Evolutionary conservation across 352 stramenopile species (phyloP), one percentile per base, ranked within the genome.

Genomic region (Hyaloperonospora arabidopsidis): DNA sequence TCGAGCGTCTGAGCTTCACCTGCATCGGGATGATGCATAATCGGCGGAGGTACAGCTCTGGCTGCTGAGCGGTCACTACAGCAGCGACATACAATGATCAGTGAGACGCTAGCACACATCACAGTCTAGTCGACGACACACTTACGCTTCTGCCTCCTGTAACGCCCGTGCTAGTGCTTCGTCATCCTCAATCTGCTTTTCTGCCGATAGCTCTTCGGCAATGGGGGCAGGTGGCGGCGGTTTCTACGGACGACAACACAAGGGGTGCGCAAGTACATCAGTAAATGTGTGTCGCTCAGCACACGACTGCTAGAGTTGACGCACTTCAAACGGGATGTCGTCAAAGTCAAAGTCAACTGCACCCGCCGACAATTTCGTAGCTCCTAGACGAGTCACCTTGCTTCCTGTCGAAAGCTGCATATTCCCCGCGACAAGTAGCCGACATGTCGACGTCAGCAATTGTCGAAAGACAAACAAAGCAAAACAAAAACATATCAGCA

Each of bases 151-250:
- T 7, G 73, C 72, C 38, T 92, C 58, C 51, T 95, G 86, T 22
- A 95, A 41, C 13, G 81, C 84, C 12, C 86, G 76, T 25, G 86
- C 86, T 2, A 95, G 61, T 7, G 86, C 82, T 54, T 93, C 83
- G 23, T 94, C 86, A 49, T 94, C 84, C 59, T 93, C 80, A 21
- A 95, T 78, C 56, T 95, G 86, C 58, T 93, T 91, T 48, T 77
- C 69, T 25, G 69, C 59, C 12, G 67, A 63, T 3, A 68, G 49
- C 15, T 71, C 65, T 10, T 68, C 49, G 11, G 45, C 39, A 34
- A 63, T 54, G 15, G 74, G 61, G 25, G 79, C 48, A 38, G 70
- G 61, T 10, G 77, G 64, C 6, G 80, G 76, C 2, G 83, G 80
- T 45, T 93, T 93, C 83, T 93, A 50, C 5, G 7, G 36, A 49